Evolutionary conservation across 2,329 filamentous ascomycete species (phyloP).

Genomic region (Cordyceps cateniannulata): DNA sequence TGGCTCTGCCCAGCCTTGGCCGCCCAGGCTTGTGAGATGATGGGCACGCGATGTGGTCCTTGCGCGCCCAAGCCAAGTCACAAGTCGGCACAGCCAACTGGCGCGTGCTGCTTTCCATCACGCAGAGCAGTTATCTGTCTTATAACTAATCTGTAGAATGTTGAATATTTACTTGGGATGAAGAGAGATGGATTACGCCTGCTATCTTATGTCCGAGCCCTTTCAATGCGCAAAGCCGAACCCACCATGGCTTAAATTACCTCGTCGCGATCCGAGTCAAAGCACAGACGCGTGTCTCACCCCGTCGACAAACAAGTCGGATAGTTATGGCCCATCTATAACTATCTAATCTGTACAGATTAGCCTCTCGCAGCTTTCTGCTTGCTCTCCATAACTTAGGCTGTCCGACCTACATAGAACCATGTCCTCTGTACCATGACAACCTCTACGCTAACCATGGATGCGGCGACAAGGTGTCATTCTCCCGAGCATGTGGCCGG

Average conservation of each 20-base stretch:
- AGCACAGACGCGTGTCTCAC: background rate
- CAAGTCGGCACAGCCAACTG: background rate
- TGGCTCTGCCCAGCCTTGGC: too few relatives aligned
- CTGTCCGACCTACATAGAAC: too few relatives aligned
- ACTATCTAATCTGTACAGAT: background rate
- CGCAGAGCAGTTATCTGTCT: background rate
- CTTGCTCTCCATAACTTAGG: too few relatives aligned
- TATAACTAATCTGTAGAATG: too few relatives aligned
- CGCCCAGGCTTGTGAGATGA: too few relatives aligned
- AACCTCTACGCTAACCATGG: background rate
- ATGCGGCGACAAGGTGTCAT: background rate
- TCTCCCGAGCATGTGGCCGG: background rate
- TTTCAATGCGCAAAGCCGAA: too few relatives aligned
- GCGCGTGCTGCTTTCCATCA: background rate
- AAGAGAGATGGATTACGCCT: background rate
- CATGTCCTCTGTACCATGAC: too few relatives aligned
- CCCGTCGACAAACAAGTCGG: background rate
- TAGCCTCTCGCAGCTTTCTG: too few relatives aligned
- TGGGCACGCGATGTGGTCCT: background rate
- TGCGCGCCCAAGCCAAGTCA: background rate
- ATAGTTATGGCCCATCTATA: background rate
- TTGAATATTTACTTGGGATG: background rate
- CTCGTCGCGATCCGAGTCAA: background rate
- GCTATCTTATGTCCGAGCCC: too few relatives aligned
- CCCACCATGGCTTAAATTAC: too few relatives aligned